Percentiles rank a stretch among this genome's conserved stretches.
These are phyloP conservation scores for Pseudonectria buxi DNA, from an alignment of 2,329 filamentous ascomycete genomes.

Conservation along the genomic window DNA sequence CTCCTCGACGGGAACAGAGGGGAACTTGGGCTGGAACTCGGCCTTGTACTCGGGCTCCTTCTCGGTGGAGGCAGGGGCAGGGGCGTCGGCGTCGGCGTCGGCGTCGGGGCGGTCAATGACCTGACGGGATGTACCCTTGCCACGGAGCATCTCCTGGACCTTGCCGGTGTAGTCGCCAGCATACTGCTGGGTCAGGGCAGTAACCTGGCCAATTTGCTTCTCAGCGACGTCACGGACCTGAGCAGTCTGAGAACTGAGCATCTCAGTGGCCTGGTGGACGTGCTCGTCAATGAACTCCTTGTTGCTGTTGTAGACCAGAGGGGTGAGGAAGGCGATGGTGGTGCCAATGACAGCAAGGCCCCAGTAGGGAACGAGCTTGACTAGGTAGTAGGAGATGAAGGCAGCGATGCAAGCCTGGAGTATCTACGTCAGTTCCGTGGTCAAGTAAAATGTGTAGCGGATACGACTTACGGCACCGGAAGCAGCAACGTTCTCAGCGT, in stretches of 20 bases:
- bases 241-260: slow-evolving; percentile 55
- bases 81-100: slow-evolving; percentile 9
- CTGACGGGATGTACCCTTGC: slow-evolving; percentile 38
- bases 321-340: slow-evolving; percentile 53
- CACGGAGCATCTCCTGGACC: slow-evolving; percentile 57
- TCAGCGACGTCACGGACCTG: slow-evolving; percentile 55
- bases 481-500: slow-evolving; percentile 57
- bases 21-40: slow-evolving; percentile 24
- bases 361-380: slow-evolving; percentile 66
- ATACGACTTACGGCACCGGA: slow-evolving; percentile 49
- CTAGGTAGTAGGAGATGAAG: slow-evolving; percentile 60
- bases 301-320: slow-evolving; percentile 60
- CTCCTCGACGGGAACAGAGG: slow-evolving; percentile 31
- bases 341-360: slow-evolving; percentile 56
- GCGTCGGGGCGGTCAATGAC: slow-evolving; percentile 31
- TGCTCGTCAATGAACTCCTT: slow-evolving; percentile 63
- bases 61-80: slow-evolving; percentile 17
- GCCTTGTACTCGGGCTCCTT: slow-evolving; percentile 4
- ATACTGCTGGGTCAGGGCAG: slow-evolving; percentile 60
- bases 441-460: neutral
- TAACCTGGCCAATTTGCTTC: slow-evolving; percentile 58
- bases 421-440: slow-evolving; percentile 8
- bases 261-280: slow-evolving; percentile 48
- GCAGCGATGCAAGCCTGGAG: slow-evolving; percentile 50
- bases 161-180: slow-evolving; percentile 62